phyloP scores from a whole-genome alignment of 768 basidiomycete genomes.

The Pholiota molesta region DNA sequence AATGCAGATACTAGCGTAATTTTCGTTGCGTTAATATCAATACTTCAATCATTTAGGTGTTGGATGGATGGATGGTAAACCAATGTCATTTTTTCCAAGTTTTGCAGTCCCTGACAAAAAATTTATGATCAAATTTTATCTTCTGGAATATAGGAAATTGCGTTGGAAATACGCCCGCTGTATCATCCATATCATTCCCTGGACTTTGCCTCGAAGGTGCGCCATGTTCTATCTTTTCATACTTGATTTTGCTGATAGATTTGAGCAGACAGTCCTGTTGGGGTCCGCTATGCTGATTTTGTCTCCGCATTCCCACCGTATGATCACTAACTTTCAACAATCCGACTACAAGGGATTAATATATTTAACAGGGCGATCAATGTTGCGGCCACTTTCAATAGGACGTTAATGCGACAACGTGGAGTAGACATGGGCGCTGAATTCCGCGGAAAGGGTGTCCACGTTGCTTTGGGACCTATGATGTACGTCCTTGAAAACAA shows the following conservation, averaged over 20 bases:
- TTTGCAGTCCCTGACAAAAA: too few species aligned
- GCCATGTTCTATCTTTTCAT: background rate
- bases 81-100: background rate
- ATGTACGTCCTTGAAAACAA: conserved; percentile 34
- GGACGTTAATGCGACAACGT: conserved; percentile 56
- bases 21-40: background rate
- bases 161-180: conserved; percentile 53
- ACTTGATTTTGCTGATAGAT: background rate
- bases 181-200: conserved; percentile 49
- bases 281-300: conserved; percentile 50
- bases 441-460: conserved; percentile 61
- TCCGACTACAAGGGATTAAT: background rate
- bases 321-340: conserved; percentile 12
- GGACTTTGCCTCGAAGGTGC: conserved; percentile 55
- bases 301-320: conserved; percentile 55
- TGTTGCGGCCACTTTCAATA: conserved; percentile 55
- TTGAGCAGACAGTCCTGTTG: conserved; percentile 45
- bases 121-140: background rate
- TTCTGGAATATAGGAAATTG: conserved; percentile 36
- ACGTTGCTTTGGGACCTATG: conserved; percentile 55
- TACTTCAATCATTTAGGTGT: conserved; percentile 30
- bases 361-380: conserved; percentile 44
- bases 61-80: conserved; percentile 44
- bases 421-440: conserved; percentile 62
- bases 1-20: conserved; percentile 14